These are phyloP conservation scores for Eucalyptus leucophloia DNA, from an alignment of 345 rosid genomes.

Conservation along the genomic window DNA sequence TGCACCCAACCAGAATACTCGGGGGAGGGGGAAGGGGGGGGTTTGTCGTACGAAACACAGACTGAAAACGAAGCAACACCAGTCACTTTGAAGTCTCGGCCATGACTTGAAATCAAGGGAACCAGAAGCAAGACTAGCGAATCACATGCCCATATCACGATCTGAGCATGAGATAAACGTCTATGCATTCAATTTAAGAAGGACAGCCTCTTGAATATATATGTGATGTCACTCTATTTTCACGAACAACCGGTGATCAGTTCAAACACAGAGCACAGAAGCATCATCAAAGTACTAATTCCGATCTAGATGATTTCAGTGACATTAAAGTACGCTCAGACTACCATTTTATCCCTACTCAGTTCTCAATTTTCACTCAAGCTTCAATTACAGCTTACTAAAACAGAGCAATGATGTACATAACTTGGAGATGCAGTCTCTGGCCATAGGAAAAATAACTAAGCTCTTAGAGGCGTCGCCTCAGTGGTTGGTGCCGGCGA, in stretches of 20 bases:
- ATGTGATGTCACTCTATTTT: not conserved
- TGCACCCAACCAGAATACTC: too few relatives aligned
- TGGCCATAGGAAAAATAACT: not conserved
- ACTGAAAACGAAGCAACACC: not conserved
- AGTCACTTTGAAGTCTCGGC: rapidly evolving
- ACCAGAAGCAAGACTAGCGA: not conserved
- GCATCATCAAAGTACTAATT: rapidly evolving
- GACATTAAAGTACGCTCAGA: not conserved
- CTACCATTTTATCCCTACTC: not conserved
- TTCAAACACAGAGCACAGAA: not conserved
- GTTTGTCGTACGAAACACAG: rapidly evolving
- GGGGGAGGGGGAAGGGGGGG: too few relatives aligned
- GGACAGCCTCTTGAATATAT: not conserved
- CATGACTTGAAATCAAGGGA: not conserved
- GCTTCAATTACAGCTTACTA: not conserved
- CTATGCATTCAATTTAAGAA: not conserved
- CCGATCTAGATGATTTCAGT: not conserved
- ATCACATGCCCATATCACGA: not conserved
- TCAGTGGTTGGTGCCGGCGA: not conserved
- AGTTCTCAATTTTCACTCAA: rapidly evolving
- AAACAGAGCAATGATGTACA: not conserved
- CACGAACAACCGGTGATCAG: not conserved
- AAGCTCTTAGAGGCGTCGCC: rapidly evolving
- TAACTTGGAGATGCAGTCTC: not conserved
- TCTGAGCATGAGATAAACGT: not conserved